These are phyloP conservation scores for Cladosporium cucumerinum DNA, from an alignment of 2,329 filamentous ascomycete genomes.

Conservation along the genomic window DNA sequence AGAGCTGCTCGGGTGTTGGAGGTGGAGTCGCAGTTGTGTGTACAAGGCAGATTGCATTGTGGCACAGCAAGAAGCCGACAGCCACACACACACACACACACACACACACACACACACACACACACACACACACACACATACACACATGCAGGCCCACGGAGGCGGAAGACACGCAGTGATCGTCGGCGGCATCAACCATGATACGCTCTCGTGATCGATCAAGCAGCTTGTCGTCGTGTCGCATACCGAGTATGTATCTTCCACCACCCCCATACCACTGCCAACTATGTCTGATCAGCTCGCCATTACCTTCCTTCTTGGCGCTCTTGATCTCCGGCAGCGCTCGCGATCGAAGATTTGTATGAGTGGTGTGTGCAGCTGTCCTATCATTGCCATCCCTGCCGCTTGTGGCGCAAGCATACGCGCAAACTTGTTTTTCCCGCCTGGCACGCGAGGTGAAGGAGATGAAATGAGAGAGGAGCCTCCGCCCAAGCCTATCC, in stretches of 20 bases:
- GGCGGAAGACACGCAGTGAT: neutral
- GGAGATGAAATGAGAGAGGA: neutral
- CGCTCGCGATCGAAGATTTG: neutral
- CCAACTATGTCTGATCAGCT: neutral
- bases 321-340: neutral
- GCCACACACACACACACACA: neutral
- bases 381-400: conserved; percentile 1
- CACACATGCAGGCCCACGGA: neutral
- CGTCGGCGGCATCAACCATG: neutral
- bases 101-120: conserved; percentile 1
- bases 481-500: neutral
- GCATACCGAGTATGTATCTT: neutral
- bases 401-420: neutral
- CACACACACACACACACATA: conserved; percentile 2
- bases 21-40: neutral
- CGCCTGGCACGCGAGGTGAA: conserved; percentile 6
- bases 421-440: conserved; percentile 9
- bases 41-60: neutral
- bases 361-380: neutral
- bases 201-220: neutral
- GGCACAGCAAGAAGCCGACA: neutral
- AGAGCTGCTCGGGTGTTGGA: neutral
- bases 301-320: neutral
- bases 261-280: neutral
- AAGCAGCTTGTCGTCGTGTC: neutral